These are phyloP conservation scores for Fusarium sp. DNA, from an alignment of 2,329 filamentous ascomycete species.

Conservation along the genomic window DNA sequence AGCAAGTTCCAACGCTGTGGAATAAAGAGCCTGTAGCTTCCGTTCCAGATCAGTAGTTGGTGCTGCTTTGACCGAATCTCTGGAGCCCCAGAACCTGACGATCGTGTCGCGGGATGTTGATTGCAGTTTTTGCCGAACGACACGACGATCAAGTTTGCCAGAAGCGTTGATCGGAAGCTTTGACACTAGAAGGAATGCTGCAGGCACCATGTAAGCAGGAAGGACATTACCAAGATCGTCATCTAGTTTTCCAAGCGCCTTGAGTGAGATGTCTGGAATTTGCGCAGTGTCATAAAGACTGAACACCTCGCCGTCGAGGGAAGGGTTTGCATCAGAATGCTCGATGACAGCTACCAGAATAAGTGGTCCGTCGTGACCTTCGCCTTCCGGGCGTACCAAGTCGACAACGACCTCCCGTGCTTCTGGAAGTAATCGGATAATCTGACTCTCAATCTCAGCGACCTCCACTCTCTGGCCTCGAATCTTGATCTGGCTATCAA, in stretches of 20 bases:
- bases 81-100: background rate
- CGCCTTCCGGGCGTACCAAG: background rate
- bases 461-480: conserved; percentile 1
- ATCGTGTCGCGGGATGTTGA: background rate
- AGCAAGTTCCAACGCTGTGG: background rate
- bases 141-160: conserved; percentile 5
- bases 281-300: background rate
- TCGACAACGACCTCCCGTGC: background rate
- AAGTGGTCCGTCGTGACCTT: background rate
- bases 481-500: conserved; percentile 5
- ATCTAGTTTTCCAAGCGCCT: background rate
- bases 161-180: conserved; percentile 3
- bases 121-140: background rate
- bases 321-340: background rate
- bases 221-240: background rate
- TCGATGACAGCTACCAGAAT: conserved; percentile 7
- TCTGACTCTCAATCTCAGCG: conserved; percentile 1
- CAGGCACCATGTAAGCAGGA: conserved; percentile 1
- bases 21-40: background rate
- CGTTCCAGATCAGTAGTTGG: background rate
- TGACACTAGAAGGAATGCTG: background rate
- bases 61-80: background rate
- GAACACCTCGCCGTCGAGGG: background rate
- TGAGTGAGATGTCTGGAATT: background rate
- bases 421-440: background rate